Conservation (phyloP, 257 asterid species). For the Lycium barbarum region DNA sequence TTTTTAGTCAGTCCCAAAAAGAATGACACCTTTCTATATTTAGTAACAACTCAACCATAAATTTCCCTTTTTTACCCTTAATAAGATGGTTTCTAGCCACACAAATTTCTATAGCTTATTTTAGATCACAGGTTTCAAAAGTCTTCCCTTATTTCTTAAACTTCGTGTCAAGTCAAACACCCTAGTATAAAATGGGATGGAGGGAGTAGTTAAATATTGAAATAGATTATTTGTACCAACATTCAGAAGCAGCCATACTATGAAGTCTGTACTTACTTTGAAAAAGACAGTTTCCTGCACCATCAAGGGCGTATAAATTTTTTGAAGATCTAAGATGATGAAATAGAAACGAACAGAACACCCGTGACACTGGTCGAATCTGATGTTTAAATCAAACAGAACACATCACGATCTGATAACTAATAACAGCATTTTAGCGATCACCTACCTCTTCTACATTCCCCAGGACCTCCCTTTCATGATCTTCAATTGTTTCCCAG, state of each 20-base stretch:
- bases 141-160: too few relatives aligned
- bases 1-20: too few relatives aligned
- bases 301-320: not conserved
- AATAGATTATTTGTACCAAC: constrained; percentile 10
- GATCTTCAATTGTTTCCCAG: constrained; percentile 99
- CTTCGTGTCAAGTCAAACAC: too few relatives aligned
- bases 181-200: too few relatives aligned
- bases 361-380: not conserved
- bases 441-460: constrained; percentile 63
- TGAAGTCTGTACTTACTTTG: constrained; percentile 3
- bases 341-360: not conserved
- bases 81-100: too few relatives aligned
- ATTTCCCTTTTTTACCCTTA: too few relatives aligned
- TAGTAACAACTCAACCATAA: too few relatives aligned
- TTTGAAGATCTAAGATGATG: constrained; percentile 20
- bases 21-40: too few relatives aligned
- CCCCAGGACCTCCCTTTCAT: constrained; percentile 57
- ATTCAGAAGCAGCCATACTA: not conserved
- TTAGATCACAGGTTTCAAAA: too few relatives aligned
- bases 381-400: not conserved
- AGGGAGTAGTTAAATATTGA: not conserved
- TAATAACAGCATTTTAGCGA: constrained; percentile 36
- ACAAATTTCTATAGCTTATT: too few relatives aligned
- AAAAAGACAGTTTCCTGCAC: not conserved
- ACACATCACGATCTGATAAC: constrained; percentile 2